These are phyloP conservation scores for Hemisphaericaspora xylofermentans DNA, from an alignment of 1,139 yeast genomes.

Conservation along the genomic window DNA sequence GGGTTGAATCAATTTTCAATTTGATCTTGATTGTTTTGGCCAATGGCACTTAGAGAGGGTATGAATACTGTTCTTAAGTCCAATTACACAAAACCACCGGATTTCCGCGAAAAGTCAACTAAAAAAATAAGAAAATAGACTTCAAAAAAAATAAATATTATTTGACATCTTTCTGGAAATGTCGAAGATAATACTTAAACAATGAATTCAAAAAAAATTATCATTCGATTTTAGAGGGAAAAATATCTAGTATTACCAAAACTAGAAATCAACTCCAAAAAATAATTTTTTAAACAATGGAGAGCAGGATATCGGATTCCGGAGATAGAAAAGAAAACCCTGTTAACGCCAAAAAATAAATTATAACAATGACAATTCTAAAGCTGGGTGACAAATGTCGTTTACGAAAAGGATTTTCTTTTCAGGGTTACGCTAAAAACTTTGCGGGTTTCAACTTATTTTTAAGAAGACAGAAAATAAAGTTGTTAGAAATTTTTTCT, in stretches of 20 bases:
- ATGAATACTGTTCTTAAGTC: not conserved
- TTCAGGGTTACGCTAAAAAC: not conserved
- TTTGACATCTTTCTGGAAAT: constrained; percentile 1
- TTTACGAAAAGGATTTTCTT: not conserved
- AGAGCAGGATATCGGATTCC: not conserved
- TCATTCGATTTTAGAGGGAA: not conserved
- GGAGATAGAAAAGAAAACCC: not conserved
- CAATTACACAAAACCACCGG: not conserved
- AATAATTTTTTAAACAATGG: too few relatives aligned
- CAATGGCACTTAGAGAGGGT: too few relatives aligned
- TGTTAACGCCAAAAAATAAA: not conserved
- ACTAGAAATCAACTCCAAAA: too few relatives aligned
- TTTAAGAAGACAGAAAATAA: not conserved
- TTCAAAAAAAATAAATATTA: not conserved
- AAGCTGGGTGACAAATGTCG: not conserved
- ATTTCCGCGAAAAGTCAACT: not conserved
- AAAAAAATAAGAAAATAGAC: not conserved
- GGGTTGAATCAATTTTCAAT: too few relatives aligned
- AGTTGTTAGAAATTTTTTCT: not conserved
- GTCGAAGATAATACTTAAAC: not conserved
- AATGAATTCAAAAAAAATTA: not conserved
- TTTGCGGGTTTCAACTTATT: not conserved
- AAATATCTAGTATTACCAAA: not conserved
- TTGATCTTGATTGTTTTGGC: too few relatives aligned
- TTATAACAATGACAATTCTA: not conserved